These are phyloP conservation scores for Aegilops sharonensis DNA, from an alignment of 176 grass and related monocot species.

Conservation along the genomic window DNA sequence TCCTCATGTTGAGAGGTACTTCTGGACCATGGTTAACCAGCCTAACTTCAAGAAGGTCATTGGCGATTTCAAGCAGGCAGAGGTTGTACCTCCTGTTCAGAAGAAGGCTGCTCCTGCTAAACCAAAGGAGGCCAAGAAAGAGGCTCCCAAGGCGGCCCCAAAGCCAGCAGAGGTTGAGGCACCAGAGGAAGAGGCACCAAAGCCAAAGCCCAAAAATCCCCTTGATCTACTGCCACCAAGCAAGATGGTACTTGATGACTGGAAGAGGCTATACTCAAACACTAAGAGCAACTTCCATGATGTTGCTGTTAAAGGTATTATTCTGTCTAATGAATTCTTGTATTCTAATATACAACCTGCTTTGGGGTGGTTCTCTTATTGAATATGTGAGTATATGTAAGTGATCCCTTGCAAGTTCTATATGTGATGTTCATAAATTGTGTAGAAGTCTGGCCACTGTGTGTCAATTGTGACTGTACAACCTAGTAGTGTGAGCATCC, in stretches of 20 bases:
- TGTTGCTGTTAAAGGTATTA: constrained; percentile 88
- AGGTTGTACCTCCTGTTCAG: constrained; percentile 49
- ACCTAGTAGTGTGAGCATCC: too few relatives aligned
- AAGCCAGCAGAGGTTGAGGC: constrained; percentile 54
- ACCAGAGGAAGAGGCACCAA: constrained; percentile 83
- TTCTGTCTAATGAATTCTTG: neutral
- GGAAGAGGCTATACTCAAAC: constrained; percentile 98
- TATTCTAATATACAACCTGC: neutral
- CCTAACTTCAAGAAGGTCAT: constrained; percentile 73
- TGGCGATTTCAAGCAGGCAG: constrained; percentile 64
- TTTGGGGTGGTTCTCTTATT: too few relatives aligned
- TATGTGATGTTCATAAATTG: too few relatives aligned
- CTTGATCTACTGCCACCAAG: constrained; percentile 89
- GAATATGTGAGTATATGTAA: neutral
- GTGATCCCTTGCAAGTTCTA: too few relatives aligned
- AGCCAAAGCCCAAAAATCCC: constrained; percentile 87
- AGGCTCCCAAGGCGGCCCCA: constrained; percentile 57
- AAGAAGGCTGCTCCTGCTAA: constrained; percentile 51
- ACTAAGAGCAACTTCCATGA: constrained; percentile 97
- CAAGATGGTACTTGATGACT: constrained; percentile 96
- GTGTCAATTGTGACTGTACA: too few relatives aligned
- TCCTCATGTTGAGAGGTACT: constrained; percentile 89
- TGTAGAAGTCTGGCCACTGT: too few relatives aligned
- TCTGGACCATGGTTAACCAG: constrained; percentile 86
- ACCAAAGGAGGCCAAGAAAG: constrained; percentile 70